Percentiles rank a stretch among this genome's conserved stretches.
These are phyloP conservation scores for Lolium rigidum DNA, from an alignment of 176 grass and related monocot species.

Conservation along the genomic window DNA sequence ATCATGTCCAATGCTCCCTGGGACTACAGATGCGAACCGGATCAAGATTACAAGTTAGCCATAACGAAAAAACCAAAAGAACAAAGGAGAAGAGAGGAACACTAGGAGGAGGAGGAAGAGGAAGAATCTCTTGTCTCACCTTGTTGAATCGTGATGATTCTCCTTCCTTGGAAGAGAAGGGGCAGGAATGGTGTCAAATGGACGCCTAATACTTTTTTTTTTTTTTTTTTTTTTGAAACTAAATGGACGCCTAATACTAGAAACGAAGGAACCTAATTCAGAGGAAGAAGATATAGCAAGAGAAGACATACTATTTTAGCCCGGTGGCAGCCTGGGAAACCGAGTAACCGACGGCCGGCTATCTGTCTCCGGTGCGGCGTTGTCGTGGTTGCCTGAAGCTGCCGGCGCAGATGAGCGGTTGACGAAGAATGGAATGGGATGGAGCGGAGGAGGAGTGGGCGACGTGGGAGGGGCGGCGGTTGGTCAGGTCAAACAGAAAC, in stretches of 20 bases:
- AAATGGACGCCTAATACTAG: neutral
- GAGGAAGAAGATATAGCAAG: neutral
- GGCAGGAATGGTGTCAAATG: neutral
- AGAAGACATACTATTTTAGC: neutral
- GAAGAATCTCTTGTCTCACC: neutral
- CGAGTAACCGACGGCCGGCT: constrained; percentile 33
- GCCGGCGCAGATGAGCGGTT: neutral
- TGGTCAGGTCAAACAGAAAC: constrained; percentile 31
- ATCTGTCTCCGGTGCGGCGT: neutral
- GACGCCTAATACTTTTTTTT: neutral
- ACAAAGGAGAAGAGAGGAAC: neutral
- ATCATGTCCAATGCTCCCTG: neutral
- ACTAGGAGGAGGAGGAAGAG: neutral
- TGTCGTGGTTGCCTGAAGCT: constrained; percentile 30
- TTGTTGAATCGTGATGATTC: neutral
- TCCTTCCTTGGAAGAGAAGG: neutral
- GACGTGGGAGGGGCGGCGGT: constrained; percentile 11
- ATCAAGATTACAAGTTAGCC: neutral
- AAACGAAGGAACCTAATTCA: neutral
- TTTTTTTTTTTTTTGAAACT: too few relatives aligned
- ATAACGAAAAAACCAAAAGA: neutral
- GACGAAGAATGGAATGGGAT: neutral
- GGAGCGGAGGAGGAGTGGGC: neutral
- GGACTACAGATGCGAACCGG: neutral
- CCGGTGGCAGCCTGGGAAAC: constrained; percentile 30